Evolutionary conservation across 768 basidiomycete species (phyloP).

Genomic region (Phaeotremella skinneri): DNA sequence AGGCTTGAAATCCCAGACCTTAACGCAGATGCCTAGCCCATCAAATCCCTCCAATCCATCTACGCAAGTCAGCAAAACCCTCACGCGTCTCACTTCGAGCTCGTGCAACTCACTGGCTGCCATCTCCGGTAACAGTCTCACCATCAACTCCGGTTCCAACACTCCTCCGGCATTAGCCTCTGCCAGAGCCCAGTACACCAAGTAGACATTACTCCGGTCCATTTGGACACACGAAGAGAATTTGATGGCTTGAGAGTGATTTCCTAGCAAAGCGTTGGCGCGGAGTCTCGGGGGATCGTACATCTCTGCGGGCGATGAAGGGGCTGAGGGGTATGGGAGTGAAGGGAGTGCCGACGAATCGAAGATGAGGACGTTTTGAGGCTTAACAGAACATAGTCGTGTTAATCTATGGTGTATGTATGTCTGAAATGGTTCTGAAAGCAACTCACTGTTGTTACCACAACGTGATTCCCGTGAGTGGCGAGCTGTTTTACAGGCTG

Average conservation of each 20-base stretch:
- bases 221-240: constrained; percentile 29
- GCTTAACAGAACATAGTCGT: neutral
- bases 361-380: constrained; percentile 15
- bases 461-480: constrained; percentile 21
- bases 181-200: constrained; percentile 21
- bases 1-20: constrained; percentile 25
- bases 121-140: neutral
- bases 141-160: neutral
- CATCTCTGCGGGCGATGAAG: neutral
- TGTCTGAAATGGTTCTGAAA: neutral
- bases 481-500: constrained; percentile 18
- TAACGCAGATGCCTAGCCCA: constrained; percentile 19
- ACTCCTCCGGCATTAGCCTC: constrained; percentile 14
- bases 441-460: constrained; percentile 17
- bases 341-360: constrained; percentile 17
- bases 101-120: neutral
- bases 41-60: constrained; percentile 6
- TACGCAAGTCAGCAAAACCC: constrained; percentile 10
- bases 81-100: constrained; percentile 1
- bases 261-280: neutral
- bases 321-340: neutral
- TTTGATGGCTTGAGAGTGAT: constrained; percentile 10
- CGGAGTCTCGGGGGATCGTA: constrained; percentile 2
- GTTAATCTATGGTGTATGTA: too few relatives aligned
- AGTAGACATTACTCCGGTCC: constrained; percentile 20